Conservation (phyloP, 1,284 basidiomycete species). For the Melampsora americana region DNA sequence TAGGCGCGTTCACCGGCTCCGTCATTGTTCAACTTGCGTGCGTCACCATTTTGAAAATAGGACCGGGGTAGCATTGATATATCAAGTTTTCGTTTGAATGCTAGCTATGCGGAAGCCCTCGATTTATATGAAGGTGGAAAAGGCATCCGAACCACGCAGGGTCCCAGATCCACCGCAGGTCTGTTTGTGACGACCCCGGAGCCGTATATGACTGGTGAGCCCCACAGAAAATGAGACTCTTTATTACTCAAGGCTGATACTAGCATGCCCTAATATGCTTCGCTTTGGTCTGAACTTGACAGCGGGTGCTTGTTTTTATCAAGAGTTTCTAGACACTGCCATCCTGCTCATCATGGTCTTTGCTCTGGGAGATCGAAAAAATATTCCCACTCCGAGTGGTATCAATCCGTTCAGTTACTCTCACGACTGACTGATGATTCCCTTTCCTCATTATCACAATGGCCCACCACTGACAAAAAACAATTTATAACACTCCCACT, state of each 20-base stretch:
- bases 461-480: background rate
- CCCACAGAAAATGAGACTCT: too few relatives aligned
- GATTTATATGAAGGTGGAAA: constrained; percentile 46
- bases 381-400: constrained; percentile 14
- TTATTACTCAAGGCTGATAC: too few relatives aligned
- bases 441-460: background rate
- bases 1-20: constrained; percentile 23
- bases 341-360: constrained; percentile 33
- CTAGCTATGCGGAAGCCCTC: constrained; percentile 50
- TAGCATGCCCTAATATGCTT: too few relatives aligned
- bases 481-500: background rate
- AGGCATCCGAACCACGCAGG: constrained; percentile 26
- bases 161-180: constrained; percentile 17
- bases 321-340: constrained; percentile 28
- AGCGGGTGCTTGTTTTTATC: constrained; percentile 29
- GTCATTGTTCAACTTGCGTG: constrained; percentile 24
- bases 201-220: constrained; percentile 31
- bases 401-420: constrained; percentile 22
- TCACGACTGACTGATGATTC: background rate
- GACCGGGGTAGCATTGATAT: background rate
- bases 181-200: constrained; percentile 19
- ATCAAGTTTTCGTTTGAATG: background rate
- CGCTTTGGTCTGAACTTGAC: background rate
- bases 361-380: constrained; percentile 27
- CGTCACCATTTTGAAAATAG: background rate